Base-by-base conservation (phyloP, 2,329 filamentous ascomycete species). In the Fusarium torulosum region DNA sequence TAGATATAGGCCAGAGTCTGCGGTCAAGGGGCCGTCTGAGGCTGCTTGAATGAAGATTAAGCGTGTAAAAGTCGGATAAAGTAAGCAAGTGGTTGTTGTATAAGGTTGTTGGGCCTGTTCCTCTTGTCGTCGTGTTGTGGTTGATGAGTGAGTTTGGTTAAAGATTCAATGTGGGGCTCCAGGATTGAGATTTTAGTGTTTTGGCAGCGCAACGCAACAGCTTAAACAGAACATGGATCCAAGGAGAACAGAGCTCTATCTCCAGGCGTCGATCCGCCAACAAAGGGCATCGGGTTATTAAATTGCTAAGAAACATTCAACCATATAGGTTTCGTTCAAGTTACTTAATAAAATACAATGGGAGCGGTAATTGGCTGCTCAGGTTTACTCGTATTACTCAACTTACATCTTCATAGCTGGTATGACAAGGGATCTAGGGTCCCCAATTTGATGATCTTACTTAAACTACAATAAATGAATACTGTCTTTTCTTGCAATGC, bases 111-210 rank as follows among this genome's bases (percentile, higher is more conserved):
- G 43, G 47, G 52, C 47, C 55, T 43, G 31, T 17, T 53, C 41
- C 51, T 62, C 37, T 45, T 52, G 35, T 47, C 21, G 55, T 60
- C 33, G 46, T 25, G 52, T 55, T 45, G 45, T 44, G 11, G 35
- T 35, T 57, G 63, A 52, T 62, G 44, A 50, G 58, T 67, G 58
- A 72, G 60, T 70, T 63, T 69, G 61, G 58, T 70, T 63, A 55
- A 74, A 65, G 66, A 57, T 69, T 72, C 68, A 44, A 75, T 59
- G 75, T 76, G 75, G 75, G 72, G 72, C 69, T n/a, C 53, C 19
- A 7, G 56, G 55, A 56, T 72, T 70, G 63, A 73, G 71, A 71
- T 75, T 75, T 75, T 71, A 63, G 72, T 56, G 52, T 49, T 67
- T 51, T 52, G 51, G 11, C 37, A 15, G 35, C 37, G 33, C 40